phyloP scores from a whole-genome alignment of 2,329 filamentous ascomycete species.

The Fusarium pseudocircinatum region DNA sequence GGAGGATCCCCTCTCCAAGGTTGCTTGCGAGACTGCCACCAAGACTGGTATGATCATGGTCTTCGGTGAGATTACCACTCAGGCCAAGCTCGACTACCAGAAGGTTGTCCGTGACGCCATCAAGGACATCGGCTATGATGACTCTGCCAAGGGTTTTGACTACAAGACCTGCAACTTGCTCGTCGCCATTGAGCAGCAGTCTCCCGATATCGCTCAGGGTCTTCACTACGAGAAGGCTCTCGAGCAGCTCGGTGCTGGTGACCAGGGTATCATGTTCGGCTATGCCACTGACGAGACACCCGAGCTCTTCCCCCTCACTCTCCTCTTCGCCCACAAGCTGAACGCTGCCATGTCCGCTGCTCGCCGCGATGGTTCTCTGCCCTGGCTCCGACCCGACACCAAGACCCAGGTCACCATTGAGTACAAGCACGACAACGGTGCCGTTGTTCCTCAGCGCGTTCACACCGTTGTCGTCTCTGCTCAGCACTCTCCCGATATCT shows the following conservation, averaged over 20 bases:
- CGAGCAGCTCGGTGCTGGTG: conserved; percentile 97
- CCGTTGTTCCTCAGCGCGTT: conserved; percentile 89
- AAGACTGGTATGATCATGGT: conserved; percentile 99
- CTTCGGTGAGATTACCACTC: conserved; percentile 98
- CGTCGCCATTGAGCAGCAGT: conserved; percentile 99
- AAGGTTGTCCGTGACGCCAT: conserved; percentile 93
- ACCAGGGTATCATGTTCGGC: conserved; percentile 99
- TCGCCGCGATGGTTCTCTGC: conserved; percentile 84
- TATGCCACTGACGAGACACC: conserved; percentile 99
- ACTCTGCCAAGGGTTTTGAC: conserved; percentile 97
- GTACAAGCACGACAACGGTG: conserved; percentile 96
- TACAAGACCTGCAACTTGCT: conserved; percentile 99
- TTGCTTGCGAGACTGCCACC: conserved; percentile 98
- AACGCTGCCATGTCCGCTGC: conserved; percentile 94
- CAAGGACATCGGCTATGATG: conserved; percentile 99
- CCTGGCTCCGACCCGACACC: conserved; percentile 97
- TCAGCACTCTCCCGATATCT: conserved; percentile 89
- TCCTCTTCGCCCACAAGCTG: conserved; percentile 95
- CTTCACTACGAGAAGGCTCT: conserved; percentile 98
- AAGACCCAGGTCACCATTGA: conserved; percentile 99
- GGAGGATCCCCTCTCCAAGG: conserved; percentile 97
- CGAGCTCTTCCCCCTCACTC: conserved; percentile 93
- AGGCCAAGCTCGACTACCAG: conserved; percentile 96
- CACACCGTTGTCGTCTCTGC: conserved; percentile 97
- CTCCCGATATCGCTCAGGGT: conserved; percentile 98